Base-by-base conservation (phyloP, 1,139 yeast genomes). In the Hemisphaericaspora xylofermentans region DNA sequence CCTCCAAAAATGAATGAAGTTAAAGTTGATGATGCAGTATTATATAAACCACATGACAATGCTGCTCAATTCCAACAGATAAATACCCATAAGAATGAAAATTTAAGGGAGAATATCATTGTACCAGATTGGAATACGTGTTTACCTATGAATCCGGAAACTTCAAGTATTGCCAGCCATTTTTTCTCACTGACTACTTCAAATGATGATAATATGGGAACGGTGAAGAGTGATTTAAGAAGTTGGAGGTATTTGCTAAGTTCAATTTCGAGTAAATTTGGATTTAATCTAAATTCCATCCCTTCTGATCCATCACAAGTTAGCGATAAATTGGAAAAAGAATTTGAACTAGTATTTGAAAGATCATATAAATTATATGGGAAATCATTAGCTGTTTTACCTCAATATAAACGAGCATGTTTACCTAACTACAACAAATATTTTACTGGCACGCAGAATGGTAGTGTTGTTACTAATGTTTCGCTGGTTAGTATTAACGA, bases 1-100 rank as follows among this genome's bases (percentile, higher is more conserved):
- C 64, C 63, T 1, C 38, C 55, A 7, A 38, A 77, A 67, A 49
- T 82, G 54, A 50, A 80, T 3, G 45, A 22, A 33, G 39, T 39
- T 28, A 15, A 43, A 35, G n/a, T 50, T 46, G 76, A 71, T 41
- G 77, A 72, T 51, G 78, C 78, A 1, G 76, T 72, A 2, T 59
- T 72, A 44, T 72, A 71, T 51, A 71, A 71, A 44, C 74, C 77
- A 2, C 78, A 72, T 43, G 66, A 66, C 42, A 64, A 68, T 39
- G 58, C 76, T 3, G 56, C 62, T 17, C 73, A 71, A 44, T 71
- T 72, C 54, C 63, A 58, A 42, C 64, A 70, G 48, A 71, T 72
- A 44, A 70, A 72, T 48, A 71, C 76, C 8, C 77, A 70, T 48
- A 70, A 68, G 46, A 71, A 71, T 49, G 76, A 71, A 47, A 68